Evolutionary conservation across 345 rosid genomes (phyloP).

Genomic region (Aethionema arabicum): DNA sequence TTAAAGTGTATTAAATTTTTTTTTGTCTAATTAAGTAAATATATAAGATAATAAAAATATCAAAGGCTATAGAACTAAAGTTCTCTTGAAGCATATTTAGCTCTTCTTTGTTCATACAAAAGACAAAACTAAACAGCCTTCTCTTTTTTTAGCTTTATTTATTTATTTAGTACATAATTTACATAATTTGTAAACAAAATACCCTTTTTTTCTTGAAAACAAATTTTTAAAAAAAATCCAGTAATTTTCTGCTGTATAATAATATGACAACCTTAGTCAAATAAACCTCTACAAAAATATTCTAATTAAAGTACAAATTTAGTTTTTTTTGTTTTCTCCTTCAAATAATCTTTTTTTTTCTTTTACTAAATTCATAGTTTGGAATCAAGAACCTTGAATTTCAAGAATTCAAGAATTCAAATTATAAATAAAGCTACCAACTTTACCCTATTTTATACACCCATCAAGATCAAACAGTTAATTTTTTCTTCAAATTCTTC

Average conservation of each 20-base stretch:
- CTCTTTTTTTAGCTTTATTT: constrained; percentile 24
- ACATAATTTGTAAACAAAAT: constrained; percentile 12
- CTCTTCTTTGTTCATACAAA: constrained; percentile 39
- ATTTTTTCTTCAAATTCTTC: constrained; percentile 14
- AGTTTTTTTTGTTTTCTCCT: background rate
- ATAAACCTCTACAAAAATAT: constrained; percentile 12
- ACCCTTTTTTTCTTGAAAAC: background rate
- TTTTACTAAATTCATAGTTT: constrained; percentile 1
- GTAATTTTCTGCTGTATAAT: background rate
- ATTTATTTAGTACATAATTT: background rate
- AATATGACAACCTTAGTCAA: constrained; percentile 11
- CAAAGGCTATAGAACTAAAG: constrained; percentile 38
- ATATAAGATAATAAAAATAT: constrained; percentile 23
- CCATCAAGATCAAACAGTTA: constrained; percentile 18
- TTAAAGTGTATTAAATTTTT: too few species aligned
- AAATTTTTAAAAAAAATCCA: background rate
- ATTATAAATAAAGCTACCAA: constrained; percentile 26
- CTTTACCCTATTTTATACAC: constrained; percentile 30
- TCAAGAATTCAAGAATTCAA: constrained; percentile 25
- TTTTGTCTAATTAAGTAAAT: constrained; percentile 2
- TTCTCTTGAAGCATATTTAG: constrained; percentile 37
- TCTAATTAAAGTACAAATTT: constrained; percentile 4
- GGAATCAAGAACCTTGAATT: constrained; percentile 32
- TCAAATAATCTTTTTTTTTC: background rate
- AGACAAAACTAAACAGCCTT: constrained; percentile 37